A percentile compares a stretch with the other conserved stretches of the same genome.
Conservation (phyloP, 108 stramenopile species). For the Fragilaria radians region DNA sequence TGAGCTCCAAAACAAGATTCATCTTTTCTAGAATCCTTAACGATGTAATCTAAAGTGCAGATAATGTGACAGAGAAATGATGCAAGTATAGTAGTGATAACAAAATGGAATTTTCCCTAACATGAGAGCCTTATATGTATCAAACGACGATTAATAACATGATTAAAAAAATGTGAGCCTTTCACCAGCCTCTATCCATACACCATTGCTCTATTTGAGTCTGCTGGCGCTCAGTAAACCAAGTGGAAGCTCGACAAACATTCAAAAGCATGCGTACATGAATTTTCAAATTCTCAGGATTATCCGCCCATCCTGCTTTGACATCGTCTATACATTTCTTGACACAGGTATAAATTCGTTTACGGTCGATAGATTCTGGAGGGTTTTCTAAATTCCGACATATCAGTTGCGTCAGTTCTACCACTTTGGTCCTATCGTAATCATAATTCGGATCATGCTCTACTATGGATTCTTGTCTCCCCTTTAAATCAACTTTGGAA, state of each 20-base stretch:
- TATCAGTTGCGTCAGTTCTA: slow-evolving; percentile 17
- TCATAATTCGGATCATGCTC: slow-evolving; percentile 1
- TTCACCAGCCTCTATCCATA: background rate
- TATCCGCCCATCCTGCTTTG: slow-evolving; percentile 13
- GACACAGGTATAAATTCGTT: slow-evolving; percentile 19
- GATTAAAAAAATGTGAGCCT: no score
- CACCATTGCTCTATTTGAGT: slow-evolving; percentile 1
- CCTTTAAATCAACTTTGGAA: background rate
- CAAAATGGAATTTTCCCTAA: no score
- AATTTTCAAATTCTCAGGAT: slow-evolving; percentile 12
- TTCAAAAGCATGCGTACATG: slow-evolving; percentile 23
- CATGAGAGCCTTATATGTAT: no score
- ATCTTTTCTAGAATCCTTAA: no score
- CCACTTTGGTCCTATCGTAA: slow-evolving; percentile 9
- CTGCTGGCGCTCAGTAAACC: slow-evolving; percentile 12
- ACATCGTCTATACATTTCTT: slow-evolving; percentile 7
- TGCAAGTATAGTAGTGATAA: no score
- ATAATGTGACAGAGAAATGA: no score
- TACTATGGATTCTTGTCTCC: background rate
- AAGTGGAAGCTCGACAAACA: slow-evolving; percentile 13
- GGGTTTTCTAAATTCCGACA: slow-evolving; percentile 15
- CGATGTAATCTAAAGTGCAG: no score
- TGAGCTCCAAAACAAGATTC: no score
- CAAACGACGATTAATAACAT: no score
- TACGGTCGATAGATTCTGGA: slow-evolving; percentile 12